Percentiles rank a stretch among this genome's conserved stretches.
These are phyloP conservation scores for Gossypium lobatum DNA, from an alignment of 441 rosid species.

Conservation along the genomic window DNA sequence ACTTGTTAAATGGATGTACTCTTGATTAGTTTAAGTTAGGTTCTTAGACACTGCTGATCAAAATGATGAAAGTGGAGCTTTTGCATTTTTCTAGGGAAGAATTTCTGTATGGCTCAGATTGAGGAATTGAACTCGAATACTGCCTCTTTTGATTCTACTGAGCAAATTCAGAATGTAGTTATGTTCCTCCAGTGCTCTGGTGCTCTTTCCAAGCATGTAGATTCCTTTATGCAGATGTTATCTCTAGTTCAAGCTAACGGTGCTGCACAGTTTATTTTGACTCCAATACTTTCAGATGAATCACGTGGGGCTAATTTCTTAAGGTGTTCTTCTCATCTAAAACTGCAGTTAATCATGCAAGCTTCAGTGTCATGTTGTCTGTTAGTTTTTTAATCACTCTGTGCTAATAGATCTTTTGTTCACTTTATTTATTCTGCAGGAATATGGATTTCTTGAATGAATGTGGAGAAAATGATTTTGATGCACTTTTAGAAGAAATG, in stretches of 20 bases:
- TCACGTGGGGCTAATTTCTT: conserved; percentile 45
- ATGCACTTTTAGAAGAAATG: conserved; percentile 77
- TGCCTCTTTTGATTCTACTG: conserved; percentile 43
- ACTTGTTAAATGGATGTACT: conserved; percentile 5
- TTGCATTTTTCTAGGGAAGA: conserved; percentile 48
- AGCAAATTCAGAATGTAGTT: conserved; percentile 66
- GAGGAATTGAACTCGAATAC: conserved; percentile 58
- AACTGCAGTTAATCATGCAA: neutral
- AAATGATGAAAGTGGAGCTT: conserved; percentile 7
- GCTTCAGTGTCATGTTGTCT: neutral
- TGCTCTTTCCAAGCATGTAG: conserved; percentile 64
- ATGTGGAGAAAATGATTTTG: conserved; percentile 59
- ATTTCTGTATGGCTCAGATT: conserved; percentile 57
- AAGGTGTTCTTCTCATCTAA: conserved; percentile 38
- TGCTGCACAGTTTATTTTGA: conserved; percentile 43
- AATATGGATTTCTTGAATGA: conserved; percentile 41
- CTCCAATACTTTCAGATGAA: conserved; percentile 63
- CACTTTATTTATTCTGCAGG: conserved; percentile 31
- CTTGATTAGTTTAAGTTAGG: neutral
- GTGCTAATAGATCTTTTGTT: conserved; percentile 3
- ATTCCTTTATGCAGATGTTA: conserved; percentile 61
- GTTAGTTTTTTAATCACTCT: neutral
- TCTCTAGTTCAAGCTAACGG: conserved; percentile 60
- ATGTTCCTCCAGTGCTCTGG: conserved; percentile 77
- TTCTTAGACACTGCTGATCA: neutral